Conservation (phyloP, 2,329 filamentous ascomycete species). For the Elsinoe australis region DNA sequence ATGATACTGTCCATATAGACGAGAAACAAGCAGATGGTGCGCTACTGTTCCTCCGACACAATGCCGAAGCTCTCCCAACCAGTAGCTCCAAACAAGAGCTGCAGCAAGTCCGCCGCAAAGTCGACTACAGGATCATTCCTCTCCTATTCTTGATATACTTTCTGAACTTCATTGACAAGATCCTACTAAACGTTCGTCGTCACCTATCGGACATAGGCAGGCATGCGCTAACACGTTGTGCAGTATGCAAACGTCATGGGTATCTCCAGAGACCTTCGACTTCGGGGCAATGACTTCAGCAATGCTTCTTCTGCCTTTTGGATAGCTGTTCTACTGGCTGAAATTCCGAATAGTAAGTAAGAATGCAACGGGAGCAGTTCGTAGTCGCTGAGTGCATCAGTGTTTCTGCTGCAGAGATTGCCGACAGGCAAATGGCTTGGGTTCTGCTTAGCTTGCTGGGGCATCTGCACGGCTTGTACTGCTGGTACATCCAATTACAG, state of each 20-base stretch:
- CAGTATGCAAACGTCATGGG: slow-evolving; percentile 63
- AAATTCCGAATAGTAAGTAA: slow-evolving; percentile 56
- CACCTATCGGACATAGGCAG: slow-evolving; percentile 45
- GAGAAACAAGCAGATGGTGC: not conserved
- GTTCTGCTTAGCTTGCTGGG: slow-evolving; percentile 34
- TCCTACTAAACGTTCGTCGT: slow-evolving; percentile 31
- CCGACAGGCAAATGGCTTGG: slow-evolving; percentile 46
- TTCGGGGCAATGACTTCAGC: slow-evolving; percentile 45
- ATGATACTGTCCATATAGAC: not conserved
- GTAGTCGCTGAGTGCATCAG: slow-evolving; percentile 49
- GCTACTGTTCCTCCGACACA: not conserved
- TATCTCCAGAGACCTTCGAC: slow-evolving; percentile 45
- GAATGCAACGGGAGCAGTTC: too few relatives aligned
- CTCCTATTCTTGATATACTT: slow-evolving; percentile 55
- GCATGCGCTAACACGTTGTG: slow-evolving; percentile 51
- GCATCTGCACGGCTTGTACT: slow-evolving; percentile 38
- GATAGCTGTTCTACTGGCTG: slow-evolving; percentile 45
- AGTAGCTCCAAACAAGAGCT: slow-evolving; percentile 25
- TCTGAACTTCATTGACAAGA: slow-evolving; percentile 48
- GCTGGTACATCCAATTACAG: slow-evolving; percentile 42
- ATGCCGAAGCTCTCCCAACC: not conserved
- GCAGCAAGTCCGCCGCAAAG: slow-evolving; percentile 44
- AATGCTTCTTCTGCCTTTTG: slow-evolving; percentile 32
- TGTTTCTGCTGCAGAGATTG: slow-evolving; percentile 48
- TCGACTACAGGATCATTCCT: slow-evolving; percentile 52